Percentiles rank a stretch among this genome's conserved stretches.
phyloP scores from a whole-genome alignment of 768 basidiomycete species.

The Lepiota brunneoincarnata region DNA sequence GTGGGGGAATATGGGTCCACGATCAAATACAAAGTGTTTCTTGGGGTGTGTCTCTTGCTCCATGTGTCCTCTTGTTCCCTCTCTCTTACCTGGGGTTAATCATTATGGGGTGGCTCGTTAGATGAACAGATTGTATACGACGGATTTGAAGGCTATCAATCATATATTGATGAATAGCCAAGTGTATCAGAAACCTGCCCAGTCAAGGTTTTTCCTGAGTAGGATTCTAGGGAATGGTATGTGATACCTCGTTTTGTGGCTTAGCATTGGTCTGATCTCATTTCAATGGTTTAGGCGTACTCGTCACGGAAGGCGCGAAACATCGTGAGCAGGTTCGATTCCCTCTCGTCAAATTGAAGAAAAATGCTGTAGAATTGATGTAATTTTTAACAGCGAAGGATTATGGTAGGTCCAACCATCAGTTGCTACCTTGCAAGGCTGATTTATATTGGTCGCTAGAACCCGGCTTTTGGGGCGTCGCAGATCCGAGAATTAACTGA shows the following conservation, averaged over 20 bases:
- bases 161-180: conserved; percentile 59
- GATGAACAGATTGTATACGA: conserved; percentile 46
- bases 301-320: conserved; percentile 46
- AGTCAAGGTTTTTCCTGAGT: conserved; percentile 32
- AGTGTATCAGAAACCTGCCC: conserved; percentile 55
- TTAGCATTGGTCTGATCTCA: neutral
- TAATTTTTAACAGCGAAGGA: conserved; percentile 29
- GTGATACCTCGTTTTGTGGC: neutral
- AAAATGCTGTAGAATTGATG: neutral
- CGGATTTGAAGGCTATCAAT: conserved; percentile 60
- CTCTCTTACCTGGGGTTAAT: too few species aligned
- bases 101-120: conserved; percentile 15
- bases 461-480: conserved; percentile 62
- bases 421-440: neutral
- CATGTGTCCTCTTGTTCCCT: neutral
- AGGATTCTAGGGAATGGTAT: conserved; percentile 44
- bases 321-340: conserved; percentile 41
- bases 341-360: neutral
- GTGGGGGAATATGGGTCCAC: conserved; percentile 44
- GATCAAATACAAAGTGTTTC: conserved; percentile 39
- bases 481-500: conserved; percentile 57
- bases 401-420: conserved; percentile 34
- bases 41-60: conserved; percentile 34
- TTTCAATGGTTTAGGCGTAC: conserved; percentile 33
- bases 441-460: conserved; percentile 29